Evolutionary conservation across 148 eudicot species (phyloP), one percentile per base, ranked within the genome.

Genomic region (Oxyria digyna): DNA sequence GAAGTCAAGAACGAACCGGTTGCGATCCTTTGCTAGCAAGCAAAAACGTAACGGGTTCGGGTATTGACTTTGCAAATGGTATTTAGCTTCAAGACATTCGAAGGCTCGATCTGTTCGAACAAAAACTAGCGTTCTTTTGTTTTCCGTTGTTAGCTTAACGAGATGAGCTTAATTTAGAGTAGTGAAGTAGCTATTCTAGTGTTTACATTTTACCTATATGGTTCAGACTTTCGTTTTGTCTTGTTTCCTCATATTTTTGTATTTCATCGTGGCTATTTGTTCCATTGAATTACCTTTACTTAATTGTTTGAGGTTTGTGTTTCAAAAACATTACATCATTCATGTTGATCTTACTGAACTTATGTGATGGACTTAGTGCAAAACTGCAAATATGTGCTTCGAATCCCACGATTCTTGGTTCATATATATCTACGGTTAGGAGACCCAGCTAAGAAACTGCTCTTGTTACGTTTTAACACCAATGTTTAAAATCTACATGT

Each of bases 1-100:
- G 86, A 90, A 88, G 99, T 95, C 97, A 95, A 95, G 99, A 95
- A 84, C 97, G 97, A 96, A 95, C 99, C 99, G 82, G 69, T 59
- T 69, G 66, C 49, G 37, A 32, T 57, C 38, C 37, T 59, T 59
- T 27, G 65, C 20, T 14, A 59, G 29, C 65, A 27, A 27, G 18
- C 26, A 38, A 66, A 66, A 66, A 85, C 70, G 77, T 81, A 78
- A 74, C 79, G 74, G 96, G 96, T 90, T 90, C 96, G 96, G 96
- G 96, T 77, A 87, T 90, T 90, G 96, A 90, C 96, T 87, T 82
- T 69, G 81, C 82, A 63, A 59, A 59, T 59, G 24, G 64, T 59
- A 14, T 20, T 54, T 27, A 38, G 41, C 41, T 38, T 38, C 9
- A 31, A 59, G 65, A 59, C 38, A n/a, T 59, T 59, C 18, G 38